Evolutionary conservation across 495 filamentous ascomycete species (phyloP), one percentile per base, ranked within the genome.

Genomic region (Trichocladium antarcticum): DNA sequence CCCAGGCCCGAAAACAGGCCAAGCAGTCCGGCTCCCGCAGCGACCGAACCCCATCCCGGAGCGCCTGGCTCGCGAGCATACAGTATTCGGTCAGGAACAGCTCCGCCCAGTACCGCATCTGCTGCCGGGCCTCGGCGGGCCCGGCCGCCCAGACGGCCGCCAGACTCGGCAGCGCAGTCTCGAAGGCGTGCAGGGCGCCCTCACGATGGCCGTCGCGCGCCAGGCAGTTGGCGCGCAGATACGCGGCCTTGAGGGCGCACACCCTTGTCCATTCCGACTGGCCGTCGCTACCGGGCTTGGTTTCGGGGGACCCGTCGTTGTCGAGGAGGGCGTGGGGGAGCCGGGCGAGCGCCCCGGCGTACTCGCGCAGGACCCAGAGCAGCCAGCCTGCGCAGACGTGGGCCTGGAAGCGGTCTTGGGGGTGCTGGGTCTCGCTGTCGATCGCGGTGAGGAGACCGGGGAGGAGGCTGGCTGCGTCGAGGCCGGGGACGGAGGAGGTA

Each of bases 361-460:
- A 80, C 46, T 93, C 83, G 24, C 77, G 78, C 29, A 89, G 59
- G 5, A 76, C 76, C 79, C 81, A 87, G 61, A 93, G 80, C 51
- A 93, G 67, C 85, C 86, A 90, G 44, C 79, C 88, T 21, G 89
- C 57, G 62, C 87, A 93, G 36, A 88, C 78, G 49, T 77, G 79
- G 16, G 84, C 86, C 62, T 92, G 84, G 42, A 88, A 84, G 37
- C 75, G 71, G 60, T 95, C 88, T 66, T 89, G 78, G 22, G 64
- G 65, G 44, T 74, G 64, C 0, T 66, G 65, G 7, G 71, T 68
- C 42, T 78, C 79, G 34, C 71, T 70, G 34, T 86, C 80, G 50
- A 89, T 79, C 3, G 78, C 85, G 41, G 78, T 71, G 37, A 84
- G 65, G 42, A 87, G 68, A 54, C 82, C 76, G 19, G 80, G 74